A percentile compares a stretch with the other conserved stretches of the same genome.
Conservation (phyloP, 2,329 filamentous ascomycete genomes). For the Ophiostoma tasmaniense region DNA sequence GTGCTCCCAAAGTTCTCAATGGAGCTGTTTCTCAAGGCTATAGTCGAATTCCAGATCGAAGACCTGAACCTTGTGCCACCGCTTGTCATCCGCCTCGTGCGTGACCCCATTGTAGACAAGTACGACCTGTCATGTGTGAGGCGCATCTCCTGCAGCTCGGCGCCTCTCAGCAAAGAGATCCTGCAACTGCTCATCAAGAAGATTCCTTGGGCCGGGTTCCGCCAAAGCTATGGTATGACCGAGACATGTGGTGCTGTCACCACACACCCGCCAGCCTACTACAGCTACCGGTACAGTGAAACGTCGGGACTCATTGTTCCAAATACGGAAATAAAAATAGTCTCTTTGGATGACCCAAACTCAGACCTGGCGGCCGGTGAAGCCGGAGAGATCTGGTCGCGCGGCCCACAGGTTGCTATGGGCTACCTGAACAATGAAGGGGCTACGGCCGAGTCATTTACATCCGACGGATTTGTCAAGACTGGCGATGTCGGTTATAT, state of each 20-base stretch:
- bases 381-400: constrained; percentile 56
- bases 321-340: neutral
- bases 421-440: constrained; percentile 63
- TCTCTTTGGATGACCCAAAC: neutral
- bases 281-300: neutral
- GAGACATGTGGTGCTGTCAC: neutral
- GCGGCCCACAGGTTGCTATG: constrained; percentile 62
- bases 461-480: constrained; percentile 52
- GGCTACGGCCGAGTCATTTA: constrained; percentile 54
- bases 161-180: constrained; percentile 34
- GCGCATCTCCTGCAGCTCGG: constrained; percentile 51
- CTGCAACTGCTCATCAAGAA: neutral
- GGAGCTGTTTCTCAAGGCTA: neutral
- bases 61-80: constrained; percentile 45
- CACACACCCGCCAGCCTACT: neutral
- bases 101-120: constrained; percentile 41
- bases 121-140: constrained; percentile 50
- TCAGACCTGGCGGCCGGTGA: neutral
- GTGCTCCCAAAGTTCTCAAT: neutral
- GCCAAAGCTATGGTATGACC: neutral
- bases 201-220: neutral
- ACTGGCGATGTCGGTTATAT: constrained; percentile 45
- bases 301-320: neutral
- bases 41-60: constrained; percentile 27
- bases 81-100: constrained; percentile 37